These are phyloP conservation scores for Jamesozyma piceae DNA, from an alignment of 805 yeast genomes.

Conservation along the genomic window DNA sequence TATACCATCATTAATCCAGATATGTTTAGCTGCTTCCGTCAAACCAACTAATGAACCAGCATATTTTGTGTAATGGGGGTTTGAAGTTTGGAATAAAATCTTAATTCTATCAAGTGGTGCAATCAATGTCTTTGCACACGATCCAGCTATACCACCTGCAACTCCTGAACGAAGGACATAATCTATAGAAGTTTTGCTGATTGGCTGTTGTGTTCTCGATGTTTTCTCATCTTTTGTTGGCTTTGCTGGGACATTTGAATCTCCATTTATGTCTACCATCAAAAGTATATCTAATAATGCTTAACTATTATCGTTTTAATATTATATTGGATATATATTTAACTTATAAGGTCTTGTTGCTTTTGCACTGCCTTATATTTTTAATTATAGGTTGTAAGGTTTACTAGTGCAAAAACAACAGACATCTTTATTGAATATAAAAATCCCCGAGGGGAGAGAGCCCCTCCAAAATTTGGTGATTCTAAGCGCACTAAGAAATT, in stretches of 20 bases:
- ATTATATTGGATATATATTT: background rate
- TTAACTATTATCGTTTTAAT: background rate
- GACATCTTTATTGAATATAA: background rate
- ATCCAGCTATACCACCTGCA: constrained; percentile 94
- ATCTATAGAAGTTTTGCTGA: constrained; percentile 64
- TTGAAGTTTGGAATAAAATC: constrained; percentile 88
- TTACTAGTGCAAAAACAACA: background rate
- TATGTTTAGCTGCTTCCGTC: constrained; percentile 58
- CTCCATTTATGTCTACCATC: background rate
- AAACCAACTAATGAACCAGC: constrained; percentile 76
- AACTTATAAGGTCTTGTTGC: no score
- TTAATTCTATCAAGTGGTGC: constrained; percentile 95
- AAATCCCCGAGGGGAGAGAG: background rate
- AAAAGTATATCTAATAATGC: background rate
- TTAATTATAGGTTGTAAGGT: no score
- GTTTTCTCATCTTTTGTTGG: background rate
- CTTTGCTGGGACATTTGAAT: background rate
- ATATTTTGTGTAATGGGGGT: constrained; percentile 75
- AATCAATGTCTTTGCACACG: constrained; percentile 88
- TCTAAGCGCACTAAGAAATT: background rate
- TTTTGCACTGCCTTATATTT: no score
- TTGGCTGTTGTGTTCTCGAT: background rate
- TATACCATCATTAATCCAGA: constrained; percentile 60
- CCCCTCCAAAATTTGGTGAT: background rate
- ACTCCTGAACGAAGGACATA: constrained; percentile 77